phyloP scores from a whole-genome alignment of 345 rosid species.

The Kernera saxatilis region DNA sequence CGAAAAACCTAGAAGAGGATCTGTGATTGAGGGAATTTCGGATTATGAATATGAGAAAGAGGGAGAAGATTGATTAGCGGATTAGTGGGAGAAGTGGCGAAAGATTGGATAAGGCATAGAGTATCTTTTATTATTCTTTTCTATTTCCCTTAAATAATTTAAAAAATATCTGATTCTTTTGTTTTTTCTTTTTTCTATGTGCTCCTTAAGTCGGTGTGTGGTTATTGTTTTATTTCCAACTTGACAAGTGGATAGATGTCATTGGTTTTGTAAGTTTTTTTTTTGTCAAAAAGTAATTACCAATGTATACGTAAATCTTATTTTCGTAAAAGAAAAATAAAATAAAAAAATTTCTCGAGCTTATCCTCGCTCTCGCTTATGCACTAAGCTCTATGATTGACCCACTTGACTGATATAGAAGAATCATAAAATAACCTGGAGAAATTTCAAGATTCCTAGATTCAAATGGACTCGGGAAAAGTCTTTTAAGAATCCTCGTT shows the following conservation, averaged over 20 bases:
- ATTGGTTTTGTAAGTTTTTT: neutral
- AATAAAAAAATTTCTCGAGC: neutral
- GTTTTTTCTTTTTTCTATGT: conserved; percentile 13
- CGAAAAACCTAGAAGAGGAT: neutral
- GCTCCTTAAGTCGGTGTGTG: conserved; percentile 15
- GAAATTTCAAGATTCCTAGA: neutral
- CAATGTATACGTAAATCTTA: neutral
- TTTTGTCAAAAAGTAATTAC: too few species aligned
- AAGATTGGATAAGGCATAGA: conserved; percentile 30
- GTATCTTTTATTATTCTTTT: conserved; percentile 16
- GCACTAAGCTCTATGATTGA: neutral
- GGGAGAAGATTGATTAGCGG: conserved; percentile 7
- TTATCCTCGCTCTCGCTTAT: neutral
- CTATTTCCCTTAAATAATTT: neutral
- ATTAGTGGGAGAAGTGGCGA: conserved; percentile 25
- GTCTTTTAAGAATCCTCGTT: neutral
- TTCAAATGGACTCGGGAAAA: neutral
- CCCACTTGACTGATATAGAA: neutral
- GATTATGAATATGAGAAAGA: neutral
- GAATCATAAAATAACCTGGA: neutral
- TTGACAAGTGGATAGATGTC: neutral
- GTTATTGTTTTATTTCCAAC: neutral
- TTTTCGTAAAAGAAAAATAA: neutral
- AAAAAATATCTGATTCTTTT: conserved; percentile 14
- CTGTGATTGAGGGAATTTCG: neutral